phyloP scores from a whole-genome alignment of 345 rosid species.

The Salix caprea region DNA sequence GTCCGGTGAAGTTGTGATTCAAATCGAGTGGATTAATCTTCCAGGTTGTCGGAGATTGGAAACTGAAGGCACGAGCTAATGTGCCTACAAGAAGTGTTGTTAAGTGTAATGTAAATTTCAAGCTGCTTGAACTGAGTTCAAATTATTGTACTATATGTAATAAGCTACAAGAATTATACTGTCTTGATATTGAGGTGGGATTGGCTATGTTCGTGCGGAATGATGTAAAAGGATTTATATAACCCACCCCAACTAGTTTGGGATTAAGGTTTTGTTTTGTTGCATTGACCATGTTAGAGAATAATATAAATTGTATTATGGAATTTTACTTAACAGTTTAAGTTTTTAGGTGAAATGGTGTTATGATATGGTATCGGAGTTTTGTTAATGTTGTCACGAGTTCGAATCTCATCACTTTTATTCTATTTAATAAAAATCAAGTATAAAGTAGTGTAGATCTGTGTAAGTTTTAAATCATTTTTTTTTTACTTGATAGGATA shows the following conservation, averaged over 20 bases:
- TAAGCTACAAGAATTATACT: not conserved
- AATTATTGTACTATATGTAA: not conserved
- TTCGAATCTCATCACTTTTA: no score
- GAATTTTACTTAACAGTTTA: no score
- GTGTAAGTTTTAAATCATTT: no score
- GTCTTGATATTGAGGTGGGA: not conserved
- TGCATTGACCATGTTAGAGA: not conserved
- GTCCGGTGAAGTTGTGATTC: slow-evolving; percentile 24
- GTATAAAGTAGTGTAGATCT: no score
- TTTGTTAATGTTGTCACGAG: no score
- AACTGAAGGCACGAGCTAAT: slow-evolving; percentile 15
- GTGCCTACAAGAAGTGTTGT: not conserved
- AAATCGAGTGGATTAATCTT: slow-evolving; percentile 26
- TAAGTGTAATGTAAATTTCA: not conserved
- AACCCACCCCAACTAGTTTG: not conserved
- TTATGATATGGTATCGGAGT: no score
- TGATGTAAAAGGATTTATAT: not conserved
- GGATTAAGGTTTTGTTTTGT: not conserved
- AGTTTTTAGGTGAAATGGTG: no score
- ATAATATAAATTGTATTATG: no score
- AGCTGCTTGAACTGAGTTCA: not conserved
- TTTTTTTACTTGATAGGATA: no score
- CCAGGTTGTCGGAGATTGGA: slow-evolving; percentile 24
- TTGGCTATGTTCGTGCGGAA: not conserved
- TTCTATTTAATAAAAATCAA: no score